phyloP scores from a whole-genome alignment of 352 stramenopile genomes.

The Globisporangium acanthophoron region DNA sequence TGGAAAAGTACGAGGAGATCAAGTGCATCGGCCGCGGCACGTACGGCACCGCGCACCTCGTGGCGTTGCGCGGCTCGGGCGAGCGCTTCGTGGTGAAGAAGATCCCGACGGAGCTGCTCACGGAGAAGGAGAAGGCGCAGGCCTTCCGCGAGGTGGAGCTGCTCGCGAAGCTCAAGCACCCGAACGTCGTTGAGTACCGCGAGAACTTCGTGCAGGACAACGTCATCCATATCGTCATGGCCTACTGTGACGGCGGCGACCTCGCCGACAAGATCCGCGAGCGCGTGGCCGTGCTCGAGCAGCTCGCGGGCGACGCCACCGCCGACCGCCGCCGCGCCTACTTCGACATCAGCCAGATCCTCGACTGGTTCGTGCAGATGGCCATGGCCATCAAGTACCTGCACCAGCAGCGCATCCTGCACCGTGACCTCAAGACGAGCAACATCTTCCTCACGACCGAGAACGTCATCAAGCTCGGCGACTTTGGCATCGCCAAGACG shows the following conservation, averaged over 20 bases:
- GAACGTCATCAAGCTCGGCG: slow-evolving; percentile 89
- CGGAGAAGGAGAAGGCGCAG: slow-evolving; percentile 69
- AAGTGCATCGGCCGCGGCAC: slow-evolving; percentile 71
- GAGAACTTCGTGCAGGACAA: slow-evolving; percentile 83
- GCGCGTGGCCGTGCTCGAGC: slow-evolving; percentile 30
- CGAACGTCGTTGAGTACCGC: slow-evolving; percentile 94
- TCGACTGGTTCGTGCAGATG: slow-evolving; percentile 93
- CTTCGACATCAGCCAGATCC: slow-evolving; percentile 57
- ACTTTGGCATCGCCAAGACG: slow-evolving; percentile 91
- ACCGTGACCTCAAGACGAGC: slow-evolving; percentile 94
- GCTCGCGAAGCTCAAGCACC: slow-evolving; percentile 87
- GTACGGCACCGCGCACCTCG: slow-evolving; percentile 71
- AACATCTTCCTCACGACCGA: slow-evolving; percentile 89
- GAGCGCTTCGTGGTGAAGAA: slow-evolving; percentile 79
- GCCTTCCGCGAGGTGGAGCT: slow-evolving; percentile 87
- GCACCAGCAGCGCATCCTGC: slow-evolving; percentile 87
- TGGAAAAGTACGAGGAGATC: slow-evolving; percentile 77
- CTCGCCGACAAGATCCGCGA: slow-evolving; percentile 58
- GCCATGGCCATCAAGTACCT: slow-evolving; percentile 93
- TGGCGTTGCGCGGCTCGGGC: slow-evolving; percentile 31
- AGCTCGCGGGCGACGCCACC: slow-evolving; percentile 4
- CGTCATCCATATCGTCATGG: slow-evolving; percentile 93
- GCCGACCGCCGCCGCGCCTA: slow-evolving; percentile 24
- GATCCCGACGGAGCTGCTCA: slow-evolving; percentile 82
- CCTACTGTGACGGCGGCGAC: slow-evolving; percentile 92